phyloP scores from a whole-genome alignment of 1,284 basidiomycete genomes.

The Cystobasidiaceae sp. region DNA sequence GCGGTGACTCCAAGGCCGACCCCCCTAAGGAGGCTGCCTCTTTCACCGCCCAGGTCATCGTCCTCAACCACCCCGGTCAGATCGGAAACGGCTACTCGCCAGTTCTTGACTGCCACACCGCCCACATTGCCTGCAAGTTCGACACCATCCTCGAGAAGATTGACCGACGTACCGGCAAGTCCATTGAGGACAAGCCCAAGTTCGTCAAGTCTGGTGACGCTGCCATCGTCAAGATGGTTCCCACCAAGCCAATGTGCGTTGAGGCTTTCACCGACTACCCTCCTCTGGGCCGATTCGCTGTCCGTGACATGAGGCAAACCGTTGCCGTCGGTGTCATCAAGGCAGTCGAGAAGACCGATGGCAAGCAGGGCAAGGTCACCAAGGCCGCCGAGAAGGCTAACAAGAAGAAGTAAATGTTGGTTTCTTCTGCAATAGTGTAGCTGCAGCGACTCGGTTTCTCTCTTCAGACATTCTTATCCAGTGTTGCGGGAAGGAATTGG shows the following conservation, averaged over 20 bases:
- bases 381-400: slow-evolving; percentile 35
- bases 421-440: not conserved
- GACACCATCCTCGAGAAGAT: slow-evolving; percentile 98
- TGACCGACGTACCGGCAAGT: slow-evolving; percentile 95
- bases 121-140: slow-evolving; percentile 98
- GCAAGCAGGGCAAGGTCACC: slow-evolving; percentile 59
- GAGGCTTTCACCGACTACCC: slow-evolving; percentile 98
- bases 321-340: slow-evolving; percentile 98
- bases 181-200: slow-evolving; percentile 81
- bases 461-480: too few relatives aligned
- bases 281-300: slow-evolving; percentile 92
- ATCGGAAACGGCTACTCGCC: slow-evolving; percentile 97
- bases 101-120: slow-evolving; percentile 98
- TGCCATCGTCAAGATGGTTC: slow-evolving; percentile 87
- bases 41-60: slow-evolving; percentile 99
- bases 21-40: slow-evolving; percentile 98
- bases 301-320: slow-evolving; percentile 61
- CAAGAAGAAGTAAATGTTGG: slow-evolving; percentile 33
- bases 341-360: slow-evolving; percentile 88
- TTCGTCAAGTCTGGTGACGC: slow-evolving; percentile 88
- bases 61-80: slow-evolving; percentile 99
- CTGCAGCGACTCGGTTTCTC: not conserved
- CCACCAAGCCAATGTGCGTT: slow-evolving; percentile 94
- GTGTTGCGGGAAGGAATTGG: too few relatives aligned
- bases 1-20: slow-evolving; percentile 99